Evolutionary conservation across 805 yeast genomes (phyloP).

Genomic region (Sporopachydermia lactativora): DNA sequence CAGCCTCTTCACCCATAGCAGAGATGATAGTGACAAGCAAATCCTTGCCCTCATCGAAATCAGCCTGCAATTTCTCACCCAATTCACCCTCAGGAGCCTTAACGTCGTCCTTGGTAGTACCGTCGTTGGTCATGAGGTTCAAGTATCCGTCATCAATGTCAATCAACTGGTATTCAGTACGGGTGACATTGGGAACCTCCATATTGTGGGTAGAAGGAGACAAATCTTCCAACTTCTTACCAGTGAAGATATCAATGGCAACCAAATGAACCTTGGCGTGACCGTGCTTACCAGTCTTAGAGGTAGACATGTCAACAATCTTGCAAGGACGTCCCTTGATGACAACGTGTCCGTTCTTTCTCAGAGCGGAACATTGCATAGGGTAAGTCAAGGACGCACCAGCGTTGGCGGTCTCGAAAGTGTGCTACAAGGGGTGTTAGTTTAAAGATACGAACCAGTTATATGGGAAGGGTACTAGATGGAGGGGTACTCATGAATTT

Average conservation of each 20-base stretch:
- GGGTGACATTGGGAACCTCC: constrained; percentile 97
- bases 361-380: constrained; percentile 98
- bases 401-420: constrained; percentile 96
- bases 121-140: constrained; percentile 91
- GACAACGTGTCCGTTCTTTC: constrained; percentile 98
- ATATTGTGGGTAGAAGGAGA: constrained; percentile 99
- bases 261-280: constrained; percentile 99
- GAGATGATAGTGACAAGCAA: constrained; percentile 91
- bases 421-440: constrained; percentile 46
- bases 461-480: too few relatives aligned
- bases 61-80: constrained; percentile 84
- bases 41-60: constrained; percentile 97
- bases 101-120: constrained; percentile 99
- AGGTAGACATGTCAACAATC: constrained; percentile 99
- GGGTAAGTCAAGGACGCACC: constrained; percentile 98
- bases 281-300: constrained; percentile 99
- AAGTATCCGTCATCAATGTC: constrained; percentile 98
- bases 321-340: constrained; percentile 99
- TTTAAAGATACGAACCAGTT: constrained; percentile 3
- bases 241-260: constrained; percentile 97
- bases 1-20: constrained; percentile 99
- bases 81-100: constrained; percentile 96
- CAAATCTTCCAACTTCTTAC: constrained; percentile 98
- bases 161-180: constrained; percentile 84
- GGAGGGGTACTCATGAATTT: too few relatives aligned